phyloP scores from a whole-genome alignment of 2,329 filamentous ascomycete genomes.

The Byssoonygena ceratinophila region DNA sequence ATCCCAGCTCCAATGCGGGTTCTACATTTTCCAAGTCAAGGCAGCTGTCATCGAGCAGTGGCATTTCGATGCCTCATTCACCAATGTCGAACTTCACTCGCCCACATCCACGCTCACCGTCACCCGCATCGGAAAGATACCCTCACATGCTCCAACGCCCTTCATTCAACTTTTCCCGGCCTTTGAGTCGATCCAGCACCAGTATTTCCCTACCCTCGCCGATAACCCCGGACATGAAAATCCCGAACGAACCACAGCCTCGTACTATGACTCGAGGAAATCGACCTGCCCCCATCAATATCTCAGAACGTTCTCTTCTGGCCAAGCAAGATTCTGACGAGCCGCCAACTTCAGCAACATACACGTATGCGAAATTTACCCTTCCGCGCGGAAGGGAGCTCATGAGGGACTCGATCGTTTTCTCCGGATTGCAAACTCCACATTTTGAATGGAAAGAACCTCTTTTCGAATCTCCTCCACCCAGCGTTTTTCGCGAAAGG shows the following conservation, averaged over 20 bases:
- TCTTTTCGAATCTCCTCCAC: slow-evolving; percentile 33
- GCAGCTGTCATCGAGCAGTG: slow-evolving; percentile 65
- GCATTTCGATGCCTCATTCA: slow-evolving; percentile 49
- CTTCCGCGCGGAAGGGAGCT: slow-evolving; percentile 73
- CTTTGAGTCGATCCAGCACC: slow-evolving; percentile 54
- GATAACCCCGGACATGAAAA: slow-evolving; percentile 34
- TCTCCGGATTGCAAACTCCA: slow-evolving; percentile 45
- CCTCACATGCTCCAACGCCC: slow-evolving; percentile 54
- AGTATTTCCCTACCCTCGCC: slow-evolving; percentile 29
- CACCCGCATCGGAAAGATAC: slow-evolving; percentile 71
- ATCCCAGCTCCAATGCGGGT: slow-evolving; percentile 46
- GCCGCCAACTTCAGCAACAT: slow-evolving; percentile 47
- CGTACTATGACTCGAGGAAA: slow-evolving; percentile 18
- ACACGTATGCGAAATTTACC: slow-evolving; percentile 75
- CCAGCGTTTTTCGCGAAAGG: slow-evolving; percentile 20
- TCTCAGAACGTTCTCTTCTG: slow-evolving; percentile 19
- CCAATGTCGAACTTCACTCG: slow-evolving; percentile 54
- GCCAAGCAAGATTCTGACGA: slow-evolving; percentile 18
- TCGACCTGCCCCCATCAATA: slow-evolving; percentile 27
- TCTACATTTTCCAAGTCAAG: slow-evolving; percentile 58
- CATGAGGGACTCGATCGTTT: slow-evolving; percentile 55
- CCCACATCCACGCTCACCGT: slow-evolving; percentile 65
- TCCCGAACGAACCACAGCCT: slow-evolving; percentile 35
- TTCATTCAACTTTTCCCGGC: slow-evolving; percentile 88
- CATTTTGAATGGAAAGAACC: slow-evolving; percentile 57